phyloP scores from a whole-genome alignment of 192 early-diverging fungal species.

The Lobulomyces angularis region DNA sequence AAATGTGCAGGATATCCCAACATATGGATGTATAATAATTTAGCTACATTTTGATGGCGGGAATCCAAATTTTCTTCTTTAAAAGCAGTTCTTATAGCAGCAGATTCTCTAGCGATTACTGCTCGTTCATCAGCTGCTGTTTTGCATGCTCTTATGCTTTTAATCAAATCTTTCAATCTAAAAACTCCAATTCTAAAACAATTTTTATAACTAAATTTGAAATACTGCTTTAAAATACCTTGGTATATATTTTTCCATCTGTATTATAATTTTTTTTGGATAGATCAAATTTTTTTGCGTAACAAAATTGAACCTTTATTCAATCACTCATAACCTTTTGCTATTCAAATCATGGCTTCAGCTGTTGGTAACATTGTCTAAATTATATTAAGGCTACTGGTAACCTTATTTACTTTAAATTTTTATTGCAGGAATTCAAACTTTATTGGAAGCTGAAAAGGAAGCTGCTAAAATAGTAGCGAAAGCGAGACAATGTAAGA shows the following conservation, averaged over 20 bases:
- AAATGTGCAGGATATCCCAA: conserved; percentile 98
- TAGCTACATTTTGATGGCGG: conserved; percentile 87
- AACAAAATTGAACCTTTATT: too few species aligned
- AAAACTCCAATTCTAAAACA: conserved; percentile 5
- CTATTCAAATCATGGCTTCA: too few species aligned
- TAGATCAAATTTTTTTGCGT: too few species aligned
- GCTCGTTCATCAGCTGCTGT: conserved; percentile 96
- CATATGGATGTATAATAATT: conserved; percentile 97
- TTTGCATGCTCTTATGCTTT: conserved; percentile 90
- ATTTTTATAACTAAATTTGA: too few species aligned
- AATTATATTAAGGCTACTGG: too few species aligned
- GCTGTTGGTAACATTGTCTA: too few species aligned
- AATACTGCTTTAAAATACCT: too few species aligned
- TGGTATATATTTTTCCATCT: too few species aligned
- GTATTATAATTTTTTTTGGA: too few species aligned
- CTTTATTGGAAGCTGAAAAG: conserved; percentile 94
- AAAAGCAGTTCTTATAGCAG: conserved; percentile 90
- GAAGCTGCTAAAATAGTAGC: conserved; percentile 87
- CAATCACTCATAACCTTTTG: too few species aligned
- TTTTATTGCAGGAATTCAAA: conserved; percentile 92
- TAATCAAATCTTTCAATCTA: conserved; percentile 81
- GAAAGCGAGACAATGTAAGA: conserved; percentile 77
- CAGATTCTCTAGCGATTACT: conserved; percentile 93
- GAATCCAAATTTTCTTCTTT: conserved; percentile 87
- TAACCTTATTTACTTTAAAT: too few species aligned